phyloP scores from a whole-genome alignment of 805 yeast genomes.

The Pichia deserticola region DNA sequence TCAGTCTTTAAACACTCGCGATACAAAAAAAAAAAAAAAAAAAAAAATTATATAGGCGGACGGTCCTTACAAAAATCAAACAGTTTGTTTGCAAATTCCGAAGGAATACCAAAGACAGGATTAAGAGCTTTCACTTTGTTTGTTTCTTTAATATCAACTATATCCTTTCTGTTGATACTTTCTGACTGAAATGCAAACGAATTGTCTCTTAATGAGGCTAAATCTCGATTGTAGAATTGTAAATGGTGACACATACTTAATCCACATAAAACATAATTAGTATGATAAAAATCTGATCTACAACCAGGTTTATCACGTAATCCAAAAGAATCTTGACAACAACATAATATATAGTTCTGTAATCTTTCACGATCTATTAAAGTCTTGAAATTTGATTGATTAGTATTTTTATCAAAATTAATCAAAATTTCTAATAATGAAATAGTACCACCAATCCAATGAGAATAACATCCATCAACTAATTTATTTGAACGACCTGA shows the following conservation, averaged over 20 bases:
- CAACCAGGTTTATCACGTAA: conserved; percentile 83
- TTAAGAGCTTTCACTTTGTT: conserved; percentile 32
- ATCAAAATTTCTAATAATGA: conserved; percentile 53
- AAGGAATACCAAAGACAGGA: conserved; percentile 55
- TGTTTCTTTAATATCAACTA: conserved; percentile 15
- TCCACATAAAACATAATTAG: conserved; percentile 79
- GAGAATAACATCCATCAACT: conserved; percentile 94
- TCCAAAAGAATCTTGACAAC: conserved; percentile 59
- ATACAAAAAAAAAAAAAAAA: too few species aligned
- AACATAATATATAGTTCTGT: conserved; percentile 61
- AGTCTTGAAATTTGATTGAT: not conserved
- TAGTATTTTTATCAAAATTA: conserved; percentile 40
- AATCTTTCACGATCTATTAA: conserved; percentile 51
- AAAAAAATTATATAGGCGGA: too few species aligned
- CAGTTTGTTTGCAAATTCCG: conserved; percentile 22
- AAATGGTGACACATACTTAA: conserved; percentile 50
- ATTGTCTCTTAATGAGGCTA: conserved; percentile 11
- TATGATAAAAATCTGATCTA: conserved; percentile 79
- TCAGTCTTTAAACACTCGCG: too few species aligned
- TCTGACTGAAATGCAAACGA: conserved; percentile 16
- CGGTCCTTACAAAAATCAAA: conserved; percentile 2
- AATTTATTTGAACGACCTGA: conserved; percentile 87
- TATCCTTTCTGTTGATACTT: conserved; percentile 12
- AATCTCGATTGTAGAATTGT: conserved; percentile 22
- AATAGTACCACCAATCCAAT: conserved; percentile 84